Evolutionary conservation across 108 stramenopile species (phyloP).

Genomic region (Skeletonema marinoi): DNA sequence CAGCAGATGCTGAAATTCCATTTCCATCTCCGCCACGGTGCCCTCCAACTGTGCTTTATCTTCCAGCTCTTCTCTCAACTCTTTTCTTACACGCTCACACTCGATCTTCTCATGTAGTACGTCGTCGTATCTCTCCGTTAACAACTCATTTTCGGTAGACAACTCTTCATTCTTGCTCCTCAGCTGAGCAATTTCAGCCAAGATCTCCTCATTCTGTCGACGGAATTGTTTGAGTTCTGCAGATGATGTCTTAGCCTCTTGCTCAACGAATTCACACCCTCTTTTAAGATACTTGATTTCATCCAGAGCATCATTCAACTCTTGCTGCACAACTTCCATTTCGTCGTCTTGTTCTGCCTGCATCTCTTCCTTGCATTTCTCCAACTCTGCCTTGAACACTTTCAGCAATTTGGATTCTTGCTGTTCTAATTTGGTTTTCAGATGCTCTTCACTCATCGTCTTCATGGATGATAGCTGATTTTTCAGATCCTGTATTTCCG

Average conservation of each 20-base stretch:
- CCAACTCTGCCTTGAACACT: background rate
- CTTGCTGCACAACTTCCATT: background rate
- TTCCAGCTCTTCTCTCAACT: background rate
- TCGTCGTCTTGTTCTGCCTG: background rate
- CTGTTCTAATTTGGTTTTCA: background rate
- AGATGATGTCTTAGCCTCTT: background rate
- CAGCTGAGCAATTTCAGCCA: background rate
- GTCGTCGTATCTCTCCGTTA: background rate
- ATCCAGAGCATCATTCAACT: background rate
- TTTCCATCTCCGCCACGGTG: background rate
- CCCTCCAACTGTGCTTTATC: background rate
- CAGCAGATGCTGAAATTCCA: background rate
- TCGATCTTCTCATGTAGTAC: background rate
- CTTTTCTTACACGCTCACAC: background rate
- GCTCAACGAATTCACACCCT: background rate
- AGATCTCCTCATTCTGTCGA: background rate
- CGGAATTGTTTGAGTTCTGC: background rate
- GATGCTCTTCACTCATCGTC: background rate
- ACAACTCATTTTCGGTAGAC: background rate
- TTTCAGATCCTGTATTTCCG: background rate
- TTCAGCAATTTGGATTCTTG: background rate
- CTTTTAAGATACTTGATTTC: background rate
- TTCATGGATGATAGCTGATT: background rate
- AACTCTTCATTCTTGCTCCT: background rate
- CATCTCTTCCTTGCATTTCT: background rate